Percentiles rank a stretch among this genome's conserved stretches.
These are phyloP conservation scores for Rhizophagus sp. DNA, from an alignment of 192 early-diverging fungal species.

Conservation along the genomic window DNA sequence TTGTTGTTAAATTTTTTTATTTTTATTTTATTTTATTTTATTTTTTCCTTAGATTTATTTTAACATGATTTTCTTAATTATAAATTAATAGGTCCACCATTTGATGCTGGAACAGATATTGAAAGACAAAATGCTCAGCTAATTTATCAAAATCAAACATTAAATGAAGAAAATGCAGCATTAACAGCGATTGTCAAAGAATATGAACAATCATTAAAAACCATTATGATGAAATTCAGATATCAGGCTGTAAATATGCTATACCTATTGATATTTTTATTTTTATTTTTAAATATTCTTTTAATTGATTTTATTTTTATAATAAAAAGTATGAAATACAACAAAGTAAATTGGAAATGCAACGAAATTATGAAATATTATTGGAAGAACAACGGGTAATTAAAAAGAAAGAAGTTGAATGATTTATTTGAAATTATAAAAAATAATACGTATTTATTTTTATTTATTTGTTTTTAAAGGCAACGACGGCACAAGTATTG, in stretches of 20 bases:
- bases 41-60: not conserved
- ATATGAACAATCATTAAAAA: slow-evolving; percentile 27
- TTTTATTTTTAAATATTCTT: not conserved
- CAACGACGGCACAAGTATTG: not conserved
- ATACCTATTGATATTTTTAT: not conserved
- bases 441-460: not conserved
- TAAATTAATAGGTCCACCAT: slow-evolving; percentile 1
- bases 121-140: slow-evolving; percentile 20
- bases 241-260: slow-evolving; percentile 20
- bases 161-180: slow-evolving; percentile 26
- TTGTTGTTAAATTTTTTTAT: not conserved
- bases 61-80: not conserved
- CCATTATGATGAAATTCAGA: slow-evolving; percentile 28
- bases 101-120: slow-evolving; percentile 22
- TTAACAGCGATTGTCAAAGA: slow-evolving; percentile 26
- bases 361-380: slow-evolving; percentile 24
- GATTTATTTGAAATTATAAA: not conserved
- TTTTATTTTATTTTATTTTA: not conserved
- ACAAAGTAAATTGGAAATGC: slow-evolving; percentile 26
- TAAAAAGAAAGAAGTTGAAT: not conserved
- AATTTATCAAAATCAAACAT: slow-evolving; percentile 21
- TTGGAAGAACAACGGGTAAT: slow-evolving; percentile 16
- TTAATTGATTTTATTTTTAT: not conserved
- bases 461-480: not conserved
- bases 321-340: slow-evolving; percentile 24